phyloP scores from a whole-genome alignment of 306 rosid species.

The Corylus heterophylla region DNA sequence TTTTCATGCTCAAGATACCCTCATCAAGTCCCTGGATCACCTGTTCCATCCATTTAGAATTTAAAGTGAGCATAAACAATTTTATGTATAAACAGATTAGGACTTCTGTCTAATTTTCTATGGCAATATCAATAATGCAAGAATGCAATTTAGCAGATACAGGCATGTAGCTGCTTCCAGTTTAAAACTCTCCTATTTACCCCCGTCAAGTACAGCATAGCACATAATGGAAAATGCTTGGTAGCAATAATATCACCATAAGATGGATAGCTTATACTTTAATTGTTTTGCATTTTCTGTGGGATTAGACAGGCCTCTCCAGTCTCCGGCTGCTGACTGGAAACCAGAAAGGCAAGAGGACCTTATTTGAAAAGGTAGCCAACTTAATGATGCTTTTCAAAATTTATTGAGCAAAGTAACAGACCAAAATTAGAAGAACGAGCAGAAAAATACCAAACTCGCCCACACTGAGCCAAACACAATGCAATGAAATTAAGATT shows the following conservation, averaged over 20 bases:
- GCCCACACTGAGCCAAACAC: neutral
- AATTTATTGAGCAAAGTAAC: neutral
- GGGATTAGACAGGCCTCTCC: neutral
- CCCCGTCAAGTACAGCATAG: too few relatives aligned
- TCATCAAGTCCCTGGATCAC: constrained; percentile 97
- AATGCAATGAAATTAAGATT: neutral
- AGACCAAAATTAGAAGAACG: neutral
- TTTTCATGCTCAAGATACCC: constrained; percentile 84
- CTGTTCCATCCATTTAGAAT: constrained; percentile 48
- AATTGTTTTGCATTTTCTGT: neutral
- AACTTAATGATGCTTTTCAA: neutral
- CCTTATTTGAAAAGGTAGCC: neutral
- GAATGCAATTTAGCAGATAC: neutral
- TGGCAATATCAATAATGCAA: neutral
- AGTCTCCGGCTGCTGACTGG: neutral
- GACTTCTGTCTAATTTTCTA: neutral
- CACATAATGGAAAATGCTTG: neutral
- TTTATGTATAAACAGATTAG: neutral
- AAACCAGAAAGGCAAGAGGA: neutral
- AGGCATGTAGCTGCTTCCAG: too few relatives aligned
- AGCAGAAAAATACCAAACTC: neutral
- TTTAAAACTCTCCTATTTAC: neutral
- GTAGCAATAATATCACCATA: neutral
- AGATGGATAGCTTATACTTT: neutral
- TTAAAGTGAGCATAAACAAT: neutral